Percentiles rank a stretch among this genome's conserved stretches.
Evolutionary conservation across 805 yeast species (phyloP).

Genomic region (Debaryomyces hansenii): DNA sequence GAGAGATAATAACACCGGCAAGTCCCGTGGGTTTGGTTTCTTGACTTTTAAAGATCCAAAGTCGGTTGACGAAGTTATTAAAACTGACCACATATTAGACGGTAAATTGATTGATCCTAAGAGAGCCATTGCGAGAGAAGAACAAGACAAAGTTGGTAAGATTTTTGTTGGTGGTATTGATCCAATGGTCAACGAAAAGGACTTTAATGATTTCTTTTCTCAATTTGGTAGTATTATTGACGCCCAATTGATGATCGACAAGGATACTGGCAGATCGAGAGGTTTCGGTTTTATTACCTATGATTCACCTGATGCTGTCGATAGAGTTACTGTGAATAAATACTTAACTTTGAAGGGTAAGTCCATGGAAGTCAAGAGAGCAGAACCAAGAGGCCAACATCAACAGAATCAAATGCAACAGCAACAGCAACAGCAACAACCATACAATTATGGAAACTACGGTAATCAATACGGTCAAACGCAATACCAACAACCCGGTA

Average conservation of each 20-base stretch:
- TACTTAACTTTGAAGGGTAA: slow-evolving; percentile 84
- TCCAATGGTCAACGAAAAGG: slow-evolving; percentile 88
- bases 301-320: slow-evolving; percentile 93
- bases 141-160: slow-evolving; percentile 95
- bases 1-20: slow-evolving; percentile 85
- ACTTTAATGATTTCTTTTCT: slow-evolving; percentile 81
- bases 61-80: slow-evolving; percentile 83
- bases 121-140: slow-evolving; percentile 95
- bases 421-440: slow-evolving; percentile 27
- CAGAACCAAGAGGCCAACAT: slow-evolving; percentile 78
- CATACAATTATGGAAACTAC: slow-evolving; percentile 16
- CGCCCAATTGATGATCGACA: slow-evolving; percentile 95
- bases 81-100: slow-evolving; percentile 83
- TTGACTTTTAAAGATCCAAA: slow-evolving; percentile 79
- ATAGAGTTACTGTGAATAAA: slow-evolving; percentile 77
- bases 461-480: slow-evolving; percentile 23
- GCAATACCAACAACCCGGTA: slow-evolving; percentile 16
- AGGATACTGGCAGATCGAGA: slow-evolving; percentile 94
- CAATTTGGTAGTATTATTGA: slow-evolving; percentile 90
- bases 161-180: slow-evolving; percentile 97
- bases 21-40: slow-evolving; percentile 94
- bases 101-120: slow-evolving; percentile 97
- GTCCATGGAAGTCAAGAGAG: slow-evolving; percentile 79
- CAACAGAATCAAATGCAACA: slow-evolving; percentile 38
- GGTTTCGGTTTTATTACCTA: slow-evolving; percentile 97